Percentiles rank a stretch among this genome's conserved stretches.
Evolutionary conservation across 1,139 yeast genomes (phyloP).

Genomic region (Suhomyces guaymorum): DNA sequence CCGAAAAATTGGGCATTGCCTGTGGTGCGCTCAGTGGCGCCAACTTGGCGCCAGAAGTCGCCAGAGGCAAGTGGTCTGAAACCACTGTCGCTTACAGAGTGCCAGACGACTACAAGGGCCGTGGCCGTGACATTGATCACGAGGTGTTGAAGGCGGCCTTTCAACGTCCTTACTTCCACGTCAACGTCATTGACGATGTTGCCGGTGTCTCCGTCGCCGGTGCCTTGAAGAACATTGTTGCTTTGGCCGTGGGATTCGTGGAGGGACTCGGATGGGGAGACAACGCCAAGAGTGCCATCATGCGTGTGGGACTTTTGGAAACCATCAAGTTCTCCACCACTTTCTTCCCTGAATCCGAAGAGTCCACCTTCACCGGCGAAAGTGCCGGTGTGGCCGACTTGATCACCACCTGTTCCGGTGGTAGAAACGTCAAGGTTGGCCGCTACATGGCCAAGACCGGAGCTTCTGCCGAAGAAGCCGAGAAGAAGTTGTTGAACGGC

Average conservation of each 20-base stretch:
- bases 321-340: constrained; percentile 43
- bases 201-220: constrained; percentile 54
- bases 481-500: constrained; percentile 48
- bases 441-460: constrained; percentile 51
- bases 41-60: constrained; percentile 51
- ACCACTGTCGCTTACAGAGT: constrained; percentile 48
- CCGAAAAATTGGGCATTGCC: constrained; percentile 44
- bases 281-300: constrained; percentile 51
- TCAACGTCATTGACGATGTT: constrained; percentile 48
- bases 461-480: constrained; percentile 44
- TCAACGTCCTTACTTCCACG: constrained; percentile 52
- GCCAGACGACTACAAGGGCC: constrained; percentile 44
- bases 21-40: constrained; percentile 54
- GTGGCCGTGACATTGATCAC: constrained; percentile 45
- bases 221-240: constrained; percentile 50
- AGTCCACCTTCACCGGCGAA: constrained; percentile 45
- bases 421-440: constrained; percentile 51
- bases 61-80: constrained; percentile 51
- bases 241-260: constrained; percentile 51
- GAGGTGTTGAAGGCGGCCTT: constrained; percentile 44
- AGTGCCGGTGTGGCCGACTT: constrained; percentile 55
- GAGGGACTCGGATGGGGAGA: constrained; percentile 56
- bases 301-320: constrained; percentile 50
- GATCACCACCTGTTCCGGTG: constrained; percentile 52
- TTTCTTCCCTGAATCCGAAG: constrained; percentile 44